Evolutionary conservation across 2,329 filamentous ascomycete species (phyloP), one percentile per base, ranked within the genome.

Genomic region (Aureobasidium leucospermi): DNA sequence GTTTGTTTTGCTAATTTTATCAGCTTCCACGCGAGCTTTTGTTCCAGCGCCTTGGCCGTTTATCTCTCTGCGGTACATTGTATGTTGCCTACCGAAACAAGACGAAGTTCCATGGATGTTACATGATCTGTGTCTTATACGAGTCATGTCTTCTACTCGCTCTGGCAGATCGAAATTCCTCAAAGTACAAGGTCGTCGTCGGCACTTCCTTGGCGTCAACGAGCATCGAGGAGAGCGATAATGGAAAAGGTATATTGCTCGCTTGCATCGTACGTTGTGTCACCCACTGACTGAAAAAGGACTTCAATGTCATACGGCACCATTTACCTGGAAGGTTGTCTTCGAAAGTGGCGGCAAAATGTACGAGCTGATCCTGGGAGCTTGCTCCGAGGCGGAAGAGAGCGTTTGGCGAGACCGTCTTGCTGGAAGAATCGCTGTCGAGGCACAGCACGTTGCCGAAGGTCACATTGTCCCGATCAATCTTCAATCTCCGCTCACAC

Each of bases 271-370:
- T 16, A 8, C 9, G 10, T 16, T 3, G n/a, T 38, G 43, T 5
- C 9, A 8, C 2, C 23, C 9, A 32, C 51, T 64, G 28, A 62
- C 28, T 6, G 6, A 15, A n/a, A 36, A 62, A 96, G 91, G 90
- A 0, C 71, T 97, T 7, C 90, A 93, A 77, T 96, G 91, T 67
- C 87, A 94, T 63, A 89, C 88, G 3, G 89, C 89, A 0, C 85
- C 89, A 0, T 89, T 89, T 71, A 94, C 91, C 1, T 97, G 92
- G 93, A 99, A 97, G 70, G 68, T 96, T 10, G 80, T 90, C 2
- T 96, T 97, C 67, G 86, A 94, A 69, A 83, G 84, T 64, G 81
- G 87, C 60, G 83, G 88, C 64, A 85, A 88, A 61, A 78, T 93
- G 57, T 93, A 89, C 69, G 93, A 97, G 72, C 74, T 96, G 15